Evolutionary conservation across 2,329 filamentous ascomycete genomes (phyloP).

Genomic region (Rhynchosporium agropyri): DNA sequence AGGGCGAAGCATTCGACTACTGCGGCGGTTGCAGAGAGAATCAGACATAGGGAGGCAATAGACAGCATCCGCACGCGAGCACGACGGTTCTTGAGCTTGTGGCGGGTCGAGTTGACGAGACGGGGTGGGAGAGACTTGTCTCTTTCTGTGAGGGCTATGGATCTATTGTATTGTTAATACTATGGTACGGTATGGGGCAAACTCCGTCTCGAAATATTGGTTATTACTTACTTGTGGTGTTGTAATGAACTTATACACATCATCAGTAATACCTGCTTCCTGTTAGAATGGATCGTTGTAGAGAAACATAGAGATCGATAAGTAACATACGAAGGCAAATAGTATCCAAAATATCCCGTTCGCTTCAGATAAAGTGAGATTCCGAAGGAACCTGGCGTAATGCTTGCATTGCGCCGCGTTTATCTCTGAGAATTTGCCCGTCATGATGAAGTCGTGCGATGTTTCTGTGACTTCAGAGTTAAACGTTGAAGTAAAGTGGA

Average conservation of each 20-base stretch:
- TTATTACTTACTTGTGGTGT: slow-evolving; percentile 35
- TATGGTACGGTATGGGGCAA: background rate
- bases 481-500: background rate
- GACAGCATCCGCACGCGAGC: slow-evolving; percentile 44
- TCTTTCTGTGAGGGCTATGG: slow-evolving; percentile 27
- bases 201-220: background rate
- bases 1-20: slow-evolving; percentile 55
- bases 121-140: slow-evolving; percentile 23
- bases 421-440: slow-evolving; percentile 41
- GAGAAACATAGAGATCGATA: background rate
- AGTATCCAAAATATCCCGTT: slow-evolving; percentile 52
- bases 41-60: slow-evolving; percentile 50
- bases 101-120: slow-evolving; percentile 36
- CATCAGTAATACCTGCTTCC: slow-evolving; percentile 44
- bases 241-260: slow-evolving; percentile 48
- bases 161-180: slow-evolving; percentile 24
- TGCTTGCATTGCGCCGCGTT: slow-evolving; percentile 44
- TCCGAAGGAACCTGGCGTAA: slow-evolving; percentile 50
- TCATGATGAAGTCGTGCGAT: slow-evolving; percentile 38
- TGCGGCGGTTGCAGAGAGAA: slow-evolving; percentile 49
- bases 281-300: background rate
- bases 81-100: slow-evolving; percentile 23
- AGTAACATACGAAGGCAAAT: slow-evolving; percentile 45
- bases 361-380: slow-evolving; percentile 48
- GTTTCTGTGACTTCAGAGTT: slow-evolving; percentile 1